Percentiles rank a stretch among this genome's conserved stretches.
Evolutionary conservation across 2,329 filamentous ascomycete species (phyloP).

Genomic region (Fusarium fujikuroi): DNA sequence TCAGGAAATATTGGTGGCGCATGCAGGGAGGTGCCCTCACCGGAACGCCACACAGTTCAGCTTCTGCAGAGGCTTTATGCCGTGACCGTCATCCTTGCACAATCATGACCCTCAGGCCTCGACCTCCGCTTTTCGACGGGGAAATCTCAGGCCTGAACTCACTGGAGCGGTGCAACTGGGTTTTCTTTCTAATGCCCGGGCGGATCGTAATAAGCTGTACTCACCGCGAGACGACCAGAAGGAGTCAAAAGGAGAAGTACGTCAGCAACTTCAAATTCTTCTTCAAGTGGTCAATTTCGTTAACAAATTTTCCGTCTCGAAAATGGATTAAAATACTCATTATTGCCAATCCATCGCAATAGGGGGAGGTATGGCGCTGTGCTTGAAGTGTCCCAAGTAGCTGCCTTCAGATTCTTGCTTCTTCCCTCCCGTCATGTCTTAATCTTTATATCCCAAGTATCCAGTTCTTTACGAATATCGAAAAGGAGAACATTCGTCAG

Average conservation of each 20-base stretch:
- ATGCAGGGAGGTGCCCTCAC: neutral
- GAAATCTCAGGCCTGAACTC: neutral
- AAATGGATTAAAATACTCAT: neutral
- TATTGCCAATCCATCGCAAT: too few relatives aligned
- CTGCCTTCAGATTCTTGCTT: neutral
- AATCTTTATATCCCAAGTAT: neutral
- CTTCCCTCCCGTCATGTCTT: rapidly evolving
- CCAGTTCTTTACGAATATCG: neutral
- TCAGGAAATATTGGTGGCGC: neutral
- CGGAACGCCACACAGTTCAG: neutral
- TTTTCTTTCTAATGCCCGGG: too few relatives aligned
- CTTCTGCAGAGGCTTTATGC: neutral
- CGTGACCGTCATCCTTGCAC: neutral
- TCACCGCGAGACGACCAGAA: too few relatives aligned
- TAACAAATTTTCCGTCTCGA: rapidly evolving
- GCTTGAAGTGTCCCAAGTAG: neutral
- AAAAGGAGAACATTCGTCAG: neutral
- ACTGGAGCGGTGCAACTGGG: rapidly evolving
- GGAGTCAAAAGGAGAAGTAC: too few relatives aligned
- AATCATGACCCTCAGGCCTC: neutral
- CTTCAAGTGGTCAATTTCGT: rapidly evolving
- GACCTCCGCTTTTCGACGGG: neutral
- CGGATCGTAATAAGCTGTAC: too few relatives aligned
- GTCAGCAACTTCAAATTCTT: neutral
- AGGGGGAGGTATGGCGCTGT: neutral